Conservation (phyloP, 1,139 yeast genomes). For the Scheffersomyces stambukii region DNA sequence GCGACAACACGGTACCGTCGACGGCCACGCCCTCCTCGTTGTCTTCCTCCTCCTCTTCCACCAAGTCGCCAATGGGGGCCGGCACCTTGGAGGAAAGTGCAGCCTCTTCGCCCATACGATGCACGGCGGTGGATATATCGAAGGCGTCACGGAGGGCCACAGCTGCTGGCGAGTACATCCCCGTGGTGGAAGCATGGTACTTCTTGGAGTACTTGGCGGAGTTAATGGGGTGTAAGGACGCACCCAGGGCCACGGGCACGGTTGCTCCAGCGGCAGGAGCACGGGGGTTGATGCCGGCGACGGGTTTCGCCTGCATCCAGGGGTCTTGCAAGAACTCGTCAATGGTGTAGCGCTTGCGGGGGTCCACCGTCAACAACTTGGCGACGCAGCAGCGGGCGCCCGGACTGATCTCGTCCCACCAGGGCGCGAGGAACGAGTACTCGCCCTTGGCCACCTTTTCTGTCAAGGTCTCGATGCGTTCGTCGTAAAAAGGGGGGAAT, state of each 20-base stretch:
- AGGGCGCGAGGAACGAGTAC: constrained; percentile 53
- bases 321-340: constrained; percentile 80
- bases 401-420: constrained; percentile 60
- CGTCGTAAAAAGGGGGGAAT: constrained; percentile 61
- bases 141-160: constrained; percentile 92
- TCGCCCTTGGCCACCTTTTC: constrained; percentile 59
- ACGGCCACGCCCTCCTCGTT: constrained; percentile 18
- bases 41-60: constrained; percentile 40
- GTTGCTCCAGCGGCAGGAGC: neutral
- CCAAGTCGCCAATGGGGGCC: constrained; percentile 21
- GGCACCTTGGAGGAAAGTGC: constrained; percentile 38
- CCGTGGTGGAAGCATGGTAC: constrained; percentile 14
- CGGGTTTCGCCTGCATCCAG: constrained; percentile 52
- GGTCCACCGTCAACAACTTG: constrained; percentile 77
- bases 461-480: constrained; percentile 50
- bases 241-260: neutral
- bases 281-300: neutral
- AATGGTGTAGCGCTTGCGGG: constrained; percentile 69
- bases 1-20: constrained; percentile 20
- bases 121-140: constrained; percentile 91
- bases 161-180: constrained; percentile 77
- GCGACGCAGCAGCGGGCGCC: constrained; percentile 66
- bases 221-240: constrained; percentile 26
- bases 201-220: constrained; percentile 22
- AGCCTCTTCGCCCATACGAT: constrained; percentile 86